phyloP scores from a whole-genome alignment of 345 rosid genomes.

The Eucalyptus sp. region DNA sequence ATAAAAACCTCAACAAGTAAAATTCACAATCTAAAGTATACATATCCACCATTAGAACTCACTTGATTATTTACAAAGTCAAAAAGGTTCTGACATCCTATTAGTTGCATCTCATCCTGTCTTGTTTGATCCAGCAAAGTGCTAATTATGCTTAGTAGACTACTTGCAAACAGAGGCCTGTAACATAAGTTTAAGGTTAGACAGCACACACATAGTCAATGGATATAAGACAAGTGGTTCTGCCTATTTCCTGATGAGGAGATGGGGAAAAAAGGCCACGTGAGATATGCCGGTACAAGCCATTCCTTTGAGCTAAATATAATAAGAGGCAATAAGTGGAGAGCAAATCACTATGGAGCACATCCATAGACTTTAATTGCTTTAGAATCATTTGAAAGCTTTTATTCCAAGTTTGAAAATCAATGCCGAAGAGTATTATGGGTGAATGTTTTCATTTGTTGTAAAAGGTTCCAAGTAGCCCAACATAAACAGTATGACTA shows the following conservation, averaged over 20 bases:
- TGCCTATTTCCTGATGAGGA: neutral
- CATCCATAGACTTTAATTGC: neutral
- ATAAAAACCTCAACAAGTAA: neutral
- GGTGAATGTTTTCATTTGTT: neutral
- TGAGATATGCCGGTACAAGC: neutral
- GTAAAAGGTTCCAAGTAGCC: neutral
- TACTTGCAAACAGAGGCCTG: slow-evolving; percentile 85
- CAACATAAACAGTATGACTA: neutral
- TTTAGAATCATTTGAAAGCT: neutral
- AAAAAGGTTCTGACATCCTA: slow-evolving; percentile 80
- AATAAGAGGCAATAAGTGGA: neutral
- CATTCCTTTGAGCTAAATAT: neutral
- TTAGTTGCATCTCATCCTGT: slow-evolving; percentile 65
- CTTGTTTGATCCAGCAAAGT: slow-evolving; percentile 75
- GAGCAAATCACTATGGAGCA: neutral
- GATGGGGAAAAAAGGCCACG: neutral
- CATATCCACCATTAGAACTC: neutral
- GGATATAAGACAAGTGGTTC: neutral
- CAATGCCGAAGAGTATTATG: neutral
- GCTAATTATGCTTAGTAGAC: slow-evolving; percentile 66
- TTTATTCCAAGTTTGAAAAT: neutral
- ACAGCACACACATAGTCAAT: neutral
- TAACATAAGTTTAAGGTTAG: neutral
- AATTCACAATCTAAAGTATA: neutral
- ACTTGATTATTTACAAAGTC: slow-evolving; percentile 96